Base-by-base conservation (phyloP, 306 rosid genomes). In the Vigna trinervia region DNA sequence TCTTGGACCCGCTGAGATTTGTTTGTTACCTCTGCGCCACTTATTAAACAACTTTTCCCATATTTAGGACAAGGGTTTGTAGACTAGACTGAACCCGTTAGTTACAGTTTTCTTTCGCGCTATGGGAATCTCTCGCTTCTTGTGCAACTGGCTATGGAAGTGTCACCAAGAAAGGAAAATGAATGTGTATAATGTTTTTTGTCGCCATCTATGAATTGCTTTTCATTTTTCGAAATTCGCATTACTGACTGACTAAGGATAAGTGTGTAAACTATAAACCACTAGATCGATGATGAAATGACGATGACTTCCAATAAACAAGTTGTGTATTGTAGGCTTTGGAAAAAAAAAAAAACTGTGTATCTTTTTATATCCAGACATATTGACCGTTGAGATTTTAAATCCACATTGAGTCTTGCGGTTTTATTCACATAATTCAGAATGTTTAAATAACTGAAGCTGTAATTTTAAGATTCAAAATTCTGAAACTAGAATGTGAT, bases 1-100 rank as follows among this genome's bases (percentile, higher is more conserved):
- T 76, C 94, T 6, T 92, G 97, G 93, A 84, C 91, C n/a, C 87
- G 82, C 51, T 90, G 83, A 61, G 30, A 45, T 14, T 73, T 2
- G 11, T 6, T 20, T 0, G 1, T 36, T 59, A 39, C 6, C 23
- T 12, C 12, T 23, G 2, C 36, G 2, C 36, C 74, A 53, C 50
- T 45, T 45, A 45, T 45, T 28, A 10, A 30, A 6, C 54, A 1
- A 6, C 30, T 8, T 60, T 41, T 23, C 6, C 8, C 38, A 7
- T 38, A 4, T 38, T 77, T 56, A 63, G 52, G 60, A 54, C 1
- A 20, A 54, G 13, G 59, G 10, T 14, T 34, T 4, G 14, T 69
- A 50, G 72, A 28, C 13, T 69, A 58, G 23, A 15, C 6, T 5
- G 32, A 30, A 60, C 65, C 19, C 19, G 8, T 32, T 36, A 41